Conservation (phyloP, 306 rosid species). For the Quercus parvula region DNA sequence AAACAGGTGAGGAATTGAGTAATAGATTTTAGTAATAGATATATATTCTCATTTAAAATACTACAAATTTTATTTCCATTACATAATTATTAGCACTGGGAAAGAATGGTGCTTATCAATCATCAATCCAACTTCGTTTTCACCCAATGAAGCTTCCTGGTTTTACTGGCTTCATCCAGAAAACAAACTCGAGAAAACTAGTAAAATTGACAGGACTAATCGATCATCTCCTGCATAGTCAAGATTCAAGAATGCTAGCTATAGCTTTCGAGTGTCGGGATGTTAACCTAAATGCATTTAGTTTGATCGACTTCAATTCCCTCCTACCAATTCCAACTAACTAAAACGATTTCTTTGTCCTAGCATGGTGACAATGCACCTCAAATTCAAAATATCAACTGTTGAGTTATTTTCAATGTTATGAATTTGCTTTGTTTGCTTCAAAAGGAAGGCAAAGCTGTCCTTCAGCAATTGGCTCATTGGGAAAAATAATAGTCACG, state of each 20-base stretch:
- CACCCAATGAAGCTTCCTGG: too few relatives aligned
- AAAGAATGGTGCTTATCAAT: too few relatives aligned
- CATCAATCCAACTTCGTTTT: too few relatives aligned
- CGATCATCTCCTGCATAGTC: slow-evolving; percentile 11
- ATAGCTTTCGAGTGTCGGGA: slow-evolving; percentile 31
- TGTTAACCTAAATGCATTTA: slow-evolving; percentile 31
- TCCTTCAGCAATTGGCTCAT: slow-evolving; percentile 20
- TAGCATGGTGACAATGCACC: slow-evolving; percentile 22
- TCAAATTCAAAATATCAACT: slow-evolving; percentile 43
- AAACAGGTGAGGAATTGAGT: too few relatives aligned
- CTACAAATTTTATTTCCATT: too few relatives aligned
- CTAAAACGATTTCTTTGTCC: slow-evolving; percentile 31
- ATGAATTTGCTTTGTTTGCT: slow-evolving; percentile 27
- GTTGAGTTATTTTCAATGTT: slow-evolving; percentile 47
- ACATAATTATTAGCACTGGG: too few relatives aligned
- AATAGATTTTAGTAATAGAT: too few relatives aligned
- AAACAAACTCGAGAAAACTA: slow-evolving; percentile 2
- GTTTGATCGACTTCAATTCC: slow-evolving; percentile 15
- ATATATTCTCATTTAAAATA: too few relatives aligned
- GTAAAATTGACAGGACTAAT: not conserved
- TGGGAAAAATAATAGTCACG: slow-evolving; percentile 22
- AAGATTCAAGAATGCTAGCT: slow-evolving; percentile 7
- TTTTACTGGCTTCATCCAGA: not conserved
- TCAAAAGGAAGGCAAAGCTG: slow-evolving; percentile 39
- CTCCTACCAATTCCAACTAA: slow-evolving; percentile 15